Evolutionary conservation across 2,329 filamentous ascomycete species (phyloP).

Genomic region (Talaromyces sp.): DNA sequence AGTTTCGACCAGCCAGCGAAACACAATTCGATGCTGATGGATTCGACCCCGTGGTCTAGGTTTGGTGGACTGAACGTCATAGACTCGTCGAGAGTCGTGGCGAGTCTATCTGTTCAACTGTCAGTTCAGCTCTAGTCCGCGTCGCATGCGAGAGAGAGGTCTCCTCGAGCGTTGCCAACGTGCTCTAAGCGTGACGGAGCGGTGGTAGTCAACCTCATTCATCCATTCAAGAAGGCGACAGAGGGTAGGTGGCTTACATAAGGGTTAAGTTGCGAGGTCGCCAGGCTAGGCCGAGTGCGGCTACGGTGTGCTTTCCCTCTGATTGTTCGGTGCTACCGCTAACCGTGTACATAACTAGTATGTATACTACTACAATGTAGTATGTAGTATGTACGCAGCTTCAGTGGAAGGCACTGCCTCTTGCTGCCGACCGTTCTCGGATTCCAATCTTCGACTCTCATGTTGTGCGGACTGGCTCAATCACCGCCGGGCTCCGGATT

Average conservation of each 20-base stretch:
- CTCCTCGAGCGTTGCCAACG: not conserved
- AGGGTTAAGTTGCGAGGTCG: not conserved
- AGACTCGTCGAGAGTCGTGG: slow-evolving; percentile 1
- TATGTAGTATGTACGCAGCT: not conserved
- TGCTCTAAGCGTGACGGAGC: not conserved
- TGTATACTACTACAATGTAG: too few relatives aligned
- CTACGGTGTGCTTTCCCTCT: not conserved
- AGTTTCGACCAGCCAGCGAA: slow-evolving; percentile 1
- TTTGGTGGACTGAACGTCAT: slow-evolving; percentile 2
- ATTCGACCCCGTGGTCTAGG: not conserved
- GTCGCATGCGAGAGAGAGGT: not conserved
- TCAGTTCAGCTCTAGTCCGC: not conserved
- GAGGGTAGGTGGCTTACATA: too few relatives aligned
- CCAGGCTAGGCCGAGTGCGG: not conserved
- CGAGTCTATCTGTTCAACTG: not conserved
- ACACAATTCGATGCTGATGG: not conserved
- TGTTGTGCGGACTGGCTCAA: not conserved
- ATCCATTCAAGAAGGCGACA: too few relatives aligned
- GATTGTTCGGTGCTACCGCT: not conserved
- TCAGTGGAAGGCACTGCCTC: not conserved
- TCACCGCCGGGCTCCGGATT: not conserved
- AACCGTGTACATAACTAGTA: not conserved
- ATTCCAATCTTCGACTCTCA: not conserved
- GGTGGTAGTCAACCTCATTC: too few relatives aligned
- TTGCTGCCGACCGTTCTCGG: not conserved